These are phyloP conservation scores for Closterium sp. DNA, from an alignment of 139 green algal genomes.

Conservation along the genomic window DNA sequence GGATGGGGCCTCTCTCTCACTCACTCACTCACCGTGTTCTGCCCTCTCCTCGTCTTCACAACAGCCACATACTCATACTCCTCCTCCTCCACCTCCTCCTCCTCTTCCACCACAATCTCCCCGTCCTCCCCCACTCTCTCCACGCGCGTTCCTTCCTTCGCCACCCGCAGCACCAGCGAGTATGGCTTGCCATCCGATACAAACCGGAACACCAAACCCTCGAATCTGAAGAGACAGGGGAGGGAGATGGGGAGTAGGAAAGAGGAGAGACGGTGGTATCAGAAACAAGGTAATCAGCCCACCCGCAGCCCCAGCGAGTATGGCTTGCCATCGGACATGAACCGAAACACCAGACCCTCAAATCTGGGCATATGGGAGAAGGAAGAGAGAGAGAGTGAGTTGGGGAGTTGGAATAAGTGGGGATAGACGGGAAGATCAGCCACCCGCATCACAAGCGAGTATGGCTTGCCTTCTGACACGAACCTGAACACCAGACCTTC, in stretches of 20 bases:
- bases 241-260: too few relatives aligned
- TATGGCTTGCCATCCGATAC: slow-evolving; percentile 80
- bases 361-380: neutral
- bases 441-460: slow-evolving; percentile 65
- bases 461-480: slow-evolving; percentile 76
- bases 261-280: too few relatives aligned
- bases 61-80: neutral
- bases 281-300: neutral
- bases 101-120: neutral
- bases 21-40: neutral
- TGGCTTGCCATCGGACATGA: slow-evolving; percentile 70
- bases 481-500: slow-evolving; percentile 62
- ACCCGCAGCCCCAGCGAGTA: slow-evolving; percentile 72
- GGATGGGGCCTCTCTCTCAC: neutral
- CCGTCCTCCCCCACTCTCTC: neutral
- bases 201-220: slow-evolving; percentile 64
- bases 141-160: neutral
- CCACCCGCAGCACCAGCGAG: slow-evolving; percentile 60
- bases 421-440: neutral
- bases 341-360: slow-evolving; percentile 59
- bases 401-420: too few relatives aligned
- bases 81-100: slow-evolving; percentile 8
- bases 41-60: neutral
- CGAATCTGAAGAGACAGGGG: neutral
- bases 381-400: too few relatives aligned